Evolutionary conservation across 345 rosid genomes (phyloP).

Genomic region (Hibiscus mutabilis): DNA sequence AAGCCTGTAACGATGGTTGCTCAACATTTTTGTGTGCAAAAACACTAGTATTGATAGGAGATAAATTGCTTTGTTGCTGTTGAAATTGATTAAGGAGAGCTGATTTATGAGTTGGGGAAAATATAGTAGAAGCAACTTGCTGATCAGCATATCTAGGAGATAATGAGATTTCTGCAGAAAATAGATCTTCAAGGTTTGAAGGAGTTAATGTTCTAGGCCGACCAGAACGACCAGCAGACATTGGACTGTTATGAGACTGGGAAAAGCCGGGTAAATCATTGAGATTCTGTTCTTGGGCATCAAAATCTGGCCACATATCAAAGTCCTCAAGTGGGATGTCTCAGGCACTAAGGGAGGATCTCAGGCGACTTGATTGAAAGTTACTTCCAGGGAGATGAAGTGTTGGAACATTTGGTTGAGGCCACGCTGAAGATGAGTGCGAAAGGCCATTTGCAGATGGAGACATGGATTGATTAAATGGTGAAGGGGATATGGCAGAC

Average conservation of each 20-base stretch:
- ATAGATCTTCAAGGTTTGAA: slow-evolving; percentile 40
- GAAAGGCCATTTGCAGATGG: slow-evolving; percentile 29
- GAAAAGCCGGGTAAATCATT: slow-evolving; percentile 35
- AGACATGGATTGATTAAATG: slow-evolving; percentile 35
- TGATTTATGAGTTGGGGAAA: slow-evolving; percentile 44
- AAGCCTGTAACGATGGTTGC: slow-evolving; percentile 30
- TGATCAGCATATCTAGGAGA: slow-evolving; percentile 42
- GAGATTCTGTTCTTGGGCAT: slow-evolving; percentile 30
- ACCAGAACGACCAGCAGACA: slow-evolving; percentile 19
- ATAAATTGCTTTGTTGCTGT: slow-evolving; percentile 37
- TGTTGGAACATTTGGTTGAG: slow-evolving; percentile 43
- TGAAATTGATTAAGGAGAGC: slow-evolving; percentile 33
- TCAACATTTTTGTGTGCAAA: slow-evolving; percentile 37
- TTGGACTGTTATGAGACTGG: slow-evolving; percentile 20
- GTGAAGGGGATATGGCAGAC: slow-evolving; percentile 29
- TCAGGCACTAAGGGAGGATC: slow-evolving; percentile 40
- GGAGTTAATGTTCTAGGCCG: slow-evolving; percentile 28
- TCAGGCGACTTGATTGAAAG: slow-evolving; percentile 49
- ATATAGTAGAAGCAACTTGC: slow-evolving; percentile 19
- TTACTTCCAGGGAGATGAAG: slow-evolving; percentile 40
- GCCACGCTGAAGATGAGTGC: slow-evolving; percentile 33
- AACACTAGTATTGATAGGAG: slow-evolving; percentile 34
- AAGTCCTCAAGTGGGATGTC: slow-evolving; percentile 32
- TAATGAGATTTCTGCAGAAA: slow-evolving; percentile 32
- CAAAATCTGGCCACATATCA: slow-evolving; percentile 33